A percentile compares a stretch with the other conserved stretches of the same genome.
These are phyloP conservation scores for Daucus carota DNA, from an alignment of 129 eudicot genomes.

Conservation along the genomic window DNA sequence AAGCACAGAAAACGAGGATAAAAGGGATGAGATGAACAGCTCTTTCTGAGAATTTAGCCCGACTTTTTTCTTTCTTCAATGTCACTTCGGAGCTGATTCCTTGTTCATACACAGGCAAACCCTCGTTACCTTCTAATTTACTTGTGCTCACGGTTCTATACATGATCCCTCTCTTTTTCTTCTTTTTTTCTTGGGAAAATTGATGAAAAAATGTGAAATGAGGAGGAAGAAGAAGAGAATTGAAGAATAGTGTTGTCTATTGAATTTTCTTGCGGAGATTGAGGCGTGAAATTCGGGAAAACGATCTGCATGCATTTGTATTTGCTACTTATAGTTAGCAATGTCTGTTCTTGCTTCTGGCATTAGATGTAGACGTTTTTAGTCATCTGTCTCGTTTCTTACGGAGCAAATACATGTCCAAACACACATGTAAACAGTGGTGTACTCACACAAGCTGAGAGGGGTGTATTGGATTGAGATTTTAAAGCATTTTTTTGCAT, in stretches of 20 bases:
- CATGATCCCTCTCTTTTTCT: background rate
- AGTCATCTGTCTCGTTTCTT: background rate
- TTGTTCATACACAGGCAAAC: background rate
- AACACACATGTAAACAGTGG: background rate
- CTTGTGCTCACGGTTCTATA: conserved; percentile 4
- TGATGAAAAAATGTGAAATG: background rate
- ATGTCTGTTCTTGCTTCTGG: background rate
- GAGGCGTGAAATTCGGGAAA: background rate
- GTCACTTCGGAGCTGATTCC: background rate
- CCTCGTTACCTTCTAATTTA: background rate
- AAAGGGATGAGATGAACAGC: conserved; percentile 7
- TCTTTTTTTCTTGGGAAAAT: background rate
- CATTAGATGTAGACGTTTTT: background rate
- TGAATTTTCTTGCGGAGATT: background rate
- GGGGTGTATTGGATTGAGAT: too few species aligned
- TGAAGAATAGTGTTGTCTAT: background rate
- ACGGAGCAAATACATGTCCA: background rate
- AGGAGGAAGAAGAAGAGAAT: background rate
- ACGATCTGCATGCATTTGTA: background rate
- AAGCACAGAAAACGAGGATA: background rate
- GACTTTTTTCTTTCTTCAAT: background rate
- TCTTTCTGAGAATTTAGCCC: background rate
- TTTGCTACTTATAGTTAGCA: too few species aligned
- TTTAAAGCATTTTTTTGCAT: too few species aligned
- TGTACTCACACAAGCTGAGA: too few species aligned